Percentiles rank a stretch among this genome's conserved stretches.
phyloP scores from a whole-genome alignment of 2,329 filamentous ascomycete species.

The Gnomoniopsis smithogilvyi region DNA sequence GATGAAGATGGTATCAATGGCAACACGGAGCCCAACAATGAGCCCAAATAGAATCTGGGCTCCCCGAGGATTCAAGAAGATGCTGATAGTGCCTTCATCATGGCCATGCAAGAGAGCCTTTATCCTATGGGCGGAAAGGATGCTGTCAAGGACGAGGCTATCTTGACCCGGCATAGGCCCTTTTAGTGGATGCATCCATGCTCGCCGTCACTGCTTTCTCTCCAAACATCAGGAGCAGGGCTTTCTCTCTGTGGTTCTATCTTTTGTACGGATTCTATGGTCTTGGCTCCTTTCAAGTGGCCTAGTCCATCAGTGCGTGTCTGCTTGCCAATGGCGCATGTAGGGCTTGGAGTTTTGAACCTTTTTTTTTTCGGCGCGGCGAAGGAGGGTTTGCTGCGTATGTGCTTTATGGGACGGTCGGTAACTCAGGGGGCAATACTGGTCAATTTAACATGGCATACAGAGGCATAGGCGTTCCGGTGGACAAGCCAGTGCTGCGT shows the following conservation, averaged over 20 bases:
- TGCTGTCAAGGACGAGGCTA: no score
- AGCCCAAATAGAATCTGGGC: conserved; percentile 20
- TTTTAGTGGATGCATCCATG: background rate
- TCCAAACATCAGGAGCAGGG: background rate
- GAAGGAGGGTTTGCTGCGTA: background rate
- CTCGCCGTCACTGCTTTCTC: background rate
- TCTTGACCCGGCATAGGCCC: no score
- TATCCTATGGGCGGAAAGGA: no score
- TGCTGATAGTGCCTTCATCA: background rate
- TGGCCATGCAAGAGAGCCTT: no score
- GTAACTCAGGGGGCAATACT: background rate
- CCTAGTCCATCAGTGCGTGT: background rate
- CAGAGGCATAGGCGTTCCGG: conserved; percentile 16
- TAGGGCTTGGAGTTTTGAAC: background rate
- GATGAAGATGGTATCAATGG: conserved; percentile 29
- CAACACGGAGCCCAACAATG: conserved; percentile 30
- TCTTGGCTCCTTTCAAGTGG: background rate
- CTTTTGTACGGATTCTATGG: background rate
- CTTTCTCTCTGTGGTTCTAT: background rate
- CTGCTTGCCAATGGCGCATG: background rate
- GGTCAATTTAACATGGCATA: conserved; percentile 17
- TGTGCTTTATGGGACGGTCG: background rate
- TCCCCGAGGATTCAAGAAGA: background rate
- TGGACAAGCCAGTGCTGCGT: background rate
- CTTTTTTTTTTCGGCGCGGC: background rate